Evolutionary conservation across 1,284 basidiomycete species (phyloP), one percentile per base, ranked within the genome.

Genomic region (Hymenochaete sp.): DNA sequence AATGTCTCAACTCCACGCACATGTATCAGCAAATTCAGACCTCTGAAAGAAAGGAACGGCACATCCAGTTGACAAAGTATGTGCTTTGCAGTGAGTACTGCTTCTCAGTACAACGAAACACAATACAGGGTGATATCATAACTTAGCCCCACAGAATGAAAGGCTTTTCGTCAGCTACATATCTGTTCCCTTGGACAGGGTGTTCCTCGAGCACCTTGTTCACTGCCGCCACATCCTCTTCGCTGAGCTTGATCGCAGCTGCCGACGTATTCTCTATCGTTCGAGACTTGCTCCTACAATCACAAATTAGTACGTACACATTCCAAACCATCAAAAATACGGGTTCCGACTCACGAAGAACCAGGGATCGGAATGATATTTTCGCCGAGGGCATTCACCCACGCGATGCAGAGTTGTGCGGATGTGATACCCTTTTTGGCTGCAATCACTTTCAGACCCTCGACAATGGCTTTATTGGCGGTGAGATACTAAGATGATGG

Each of bases 401-500:
- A 83, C 2, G 75, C 77, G 11, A 84, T 63, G 13, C 67, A 67
- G 13, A 82, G 61, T 56, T 83, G 79, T 2, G 71, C 70, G 0
- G 73, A 56, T 0, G 72, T 72, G 10, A 75, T 53, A 1, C 63
- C 62, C 59, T 70, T 72, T 55, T 62, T 64, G 43, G 59, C 53
- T 0, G 76, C 72, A 33, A 79, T 60, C n/a, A 56, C 59, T 29
- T 65, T 52, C 45, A 76, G 52, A 13, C 59, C 58, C 19, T 75
- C 65, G 1, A 77, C 75, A 7, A 83, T 63, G 42, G 66, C 63
- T 37, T 74, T 53, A 54, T 82, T 82, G 50, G 72, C 63, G 40
- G 65, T 61, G 41, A 79, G 67, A 48, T 70, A 71, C 60, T 60
- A 27, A n/a, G n/a, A n/a, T n/a, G n/a, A n/a, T n/a, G n/a, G n/a